Percentiles rank a stretch among this genome's conserved stretches.
Conservation (phyloP, 345 rosid species). For the Litchi chinensis region DNA sequence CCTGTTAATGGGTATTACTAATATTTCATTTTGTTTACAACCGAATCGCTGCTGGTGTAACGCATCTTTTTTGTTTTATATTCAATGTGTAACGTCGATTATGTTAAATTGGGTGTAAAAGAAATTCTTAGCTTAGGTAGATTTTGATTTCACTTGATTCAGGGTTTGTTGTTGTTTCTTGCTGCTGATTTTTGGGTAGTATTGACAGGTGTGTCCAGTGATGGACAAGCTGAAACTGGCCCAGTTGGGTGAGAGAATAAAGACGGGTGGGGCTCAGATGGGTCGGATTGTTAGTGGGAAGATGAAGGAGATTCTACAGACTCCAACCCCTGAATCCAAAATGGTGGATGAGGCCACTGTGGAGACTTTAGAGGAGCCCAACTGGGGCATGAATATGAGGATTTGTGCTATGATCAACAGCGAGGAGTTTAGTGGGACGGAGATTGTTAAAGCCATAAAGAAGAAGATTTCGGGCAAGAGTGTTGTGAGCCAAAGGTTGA, state of each 20-base stretch:
- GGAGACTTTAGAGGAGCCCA: constrained; percentile 72
- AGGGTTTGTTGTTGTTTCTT: constrained; percentile 5
- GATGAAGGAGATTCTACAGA: constrained; percentile 79
- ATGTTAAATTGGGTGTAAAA: background rate
- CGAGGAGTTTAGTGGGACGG: constrained; percentile 63
- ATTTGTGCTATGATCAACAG: constrained; percentile 78
- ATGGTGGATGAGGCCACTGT: constrained; percentile 87
- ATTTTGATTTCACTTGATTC: background rate
- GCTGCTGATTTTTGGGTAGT: constrained; percentile 12
- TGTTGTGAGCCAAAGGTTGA: constrained; percentile 56
- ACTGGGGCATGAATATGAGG: constrained; percentile 93
- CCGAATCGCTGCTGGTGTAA: background rate
- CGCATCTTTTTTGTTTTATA: background rate
- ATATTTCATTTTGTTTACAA: background rate
- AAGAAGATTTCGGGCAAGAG: constrained; percentile 65
- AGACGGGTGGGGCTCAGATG: constrained; percentile 84
- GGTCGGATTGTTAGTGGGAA: constrained; percentile 73
- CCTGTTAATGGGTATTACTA: background rate
- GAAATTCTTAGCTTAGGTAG: background rate
- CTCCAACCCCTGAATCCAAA: constrained; percentile 74
- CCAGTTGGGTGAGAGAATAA: constrained; percentile 74
- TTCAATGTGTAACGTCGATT: background rate
- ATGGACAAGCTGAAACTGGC: constrained; percentile 77
- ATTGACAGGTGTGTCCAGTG: constrained; percentile 6
- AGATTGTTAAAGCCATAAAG: constrained; percentile 70